Evolutionary conservation across 1,139 yeast genomes (phyloP).

Genomic region (Hemisphaericaspora subhashii): DNA sequence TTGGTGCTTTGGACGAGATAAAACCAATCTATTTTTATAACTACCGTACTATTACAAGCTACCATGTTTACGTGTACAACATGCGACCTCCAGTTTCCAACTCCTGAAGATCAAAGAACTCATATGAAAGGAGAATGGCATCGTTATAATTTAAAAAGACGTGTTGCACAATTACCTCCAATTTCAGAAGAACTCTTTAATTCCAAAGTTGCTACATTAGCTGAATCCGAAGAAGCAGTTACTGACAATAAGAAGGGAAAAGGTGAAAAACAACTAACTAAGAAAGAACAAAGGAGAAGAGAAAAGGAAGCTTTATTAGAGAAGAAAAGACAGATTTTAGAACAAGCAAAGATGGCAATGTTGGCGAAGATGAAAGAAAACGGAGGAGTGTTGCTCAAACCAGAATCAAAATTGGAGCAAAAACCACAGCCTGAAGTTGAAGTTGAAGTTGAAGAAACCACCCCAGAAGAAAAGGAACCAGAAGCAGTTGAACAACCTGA

Average conservation of each 20-base stretch:
- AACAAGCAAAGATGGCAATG: slow-evolving; percentile 60
- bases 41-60: not conserved
- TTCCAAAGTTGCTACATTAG: slow-evolving; percentile 42
- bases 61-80: slow-evolving; percentile 45
- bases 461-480: slow-evolving; percentile 14
- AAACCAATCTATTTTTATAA: not conserved
- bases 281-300: slow-evolving; percentile 63
- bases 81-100: slow-evolving; percentile 41
- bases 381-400: slow-evolving; percentile 19
- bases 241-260: slow-evolving; percentile 18
- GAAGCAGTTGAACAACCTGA: slow-evolving; percentile 13
- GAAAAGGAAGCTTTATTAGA: slow-evolving; percentile 65
- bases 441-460: no score
- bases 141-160: slow-evolving; percentile 59
- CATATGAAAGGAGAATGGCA: slow-evolving; percentile 78
- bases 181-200: slow-evolving; percentile 51
- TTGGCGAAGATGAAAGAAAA: slow-evolving; percentile 29
- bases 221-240: slow-evolving; percentile 21
- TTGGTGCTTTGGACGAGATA: no score
- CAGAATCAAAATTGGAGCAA: slow-evolving; percentile 14
- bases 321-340: slow-evolving; percentile 60
- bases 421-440: slow-evolving; percentile 9
- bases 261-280: slow-evolving; percentile 41
- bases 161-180: slow-evolving; percentile 59
- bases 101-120: slow-evolving; percentile 41